Conservation (phyloP, 2,329 filamentous ascomycete genomes). For the Ramularia endophylla region DNA sequence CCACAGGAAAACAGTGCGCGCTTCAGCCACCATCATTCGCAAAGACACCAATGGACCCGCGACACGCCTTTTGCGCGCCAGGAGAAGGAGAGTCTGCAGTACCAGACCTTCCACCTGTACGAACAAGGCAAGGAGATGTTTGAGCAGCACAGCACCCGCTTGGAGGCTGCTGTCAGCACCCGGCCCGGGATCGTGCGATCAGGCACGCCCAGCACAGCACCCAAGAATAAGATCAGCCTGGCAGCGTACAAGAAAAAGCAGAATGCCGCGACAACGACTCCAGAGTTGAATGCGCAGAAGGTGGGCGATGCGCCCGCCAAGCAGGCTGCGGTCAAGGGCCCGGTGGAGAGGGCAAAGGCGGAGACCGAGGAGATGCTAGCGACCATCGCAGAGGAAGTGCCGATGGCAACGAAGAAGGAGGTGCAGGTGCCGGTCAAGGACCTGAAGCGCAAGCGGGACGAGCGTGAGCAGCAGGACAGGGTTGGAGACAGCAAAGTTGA, state of each 20-base stretch:
- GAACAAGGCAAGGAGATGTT: slow-evolving; percentile 41
- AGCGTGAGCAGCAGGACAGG: slow-evolving; percentile 3
- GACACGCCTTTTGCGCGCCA: slow-evolving; percentile 49
- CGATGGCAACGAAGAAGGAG: slow-evolving; percentile 10
- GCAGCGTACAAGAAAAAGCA: slow-evolving; percentile 56
- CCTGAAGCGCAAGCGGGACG: slow-evolving; percentile 25
- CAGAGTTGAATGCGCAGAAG: slow-evolving; percentile 16
- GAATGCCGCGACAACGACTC: slow-evolving; percentile 32
- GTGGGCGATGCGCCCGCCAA: slow-evolving; percentile 17
- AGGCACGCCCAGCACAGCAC: slow-evolving; percentile 34
- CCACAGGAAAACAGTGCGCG: slow-evolving; percentile 37
- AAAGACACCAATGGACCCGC: slow-evolving; percentile 35
- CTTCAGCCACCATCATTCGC: slow-evolving; percentile 39
- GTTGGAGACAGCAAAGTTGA: background rate
- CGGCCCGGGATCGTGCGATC: slow-evolving; percentile 22
- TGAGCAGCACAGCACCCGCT: slow-evolving; percentile 23
- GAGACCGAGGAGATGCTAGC: slow-evolving; percentile 29
- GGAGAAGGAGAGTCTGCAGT: slow-evolving; percentile 54
- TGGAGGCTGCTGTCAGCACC: slow-evolving; percentile 18
- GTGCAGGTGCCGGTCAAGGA: slow-evolving; percentile 12
- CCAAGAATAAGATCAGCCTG: slow-evolving; percentile 58
- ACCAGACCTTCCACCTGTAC: slow-evolving; percentile 56
- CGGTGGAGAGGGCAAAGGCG: slow-evolving; percentile 28
- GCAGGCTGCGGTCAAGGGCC: slow-evolving; percentile 28
- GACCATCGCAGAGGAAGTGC: slow-evolving; percentile 18